A percentile compares a stretch with the other conserved stretches of the same genome.
phyloP scores from a whole-genome alignment of 805 yeast species.

The Jamesozyma gamospora region DNA sequence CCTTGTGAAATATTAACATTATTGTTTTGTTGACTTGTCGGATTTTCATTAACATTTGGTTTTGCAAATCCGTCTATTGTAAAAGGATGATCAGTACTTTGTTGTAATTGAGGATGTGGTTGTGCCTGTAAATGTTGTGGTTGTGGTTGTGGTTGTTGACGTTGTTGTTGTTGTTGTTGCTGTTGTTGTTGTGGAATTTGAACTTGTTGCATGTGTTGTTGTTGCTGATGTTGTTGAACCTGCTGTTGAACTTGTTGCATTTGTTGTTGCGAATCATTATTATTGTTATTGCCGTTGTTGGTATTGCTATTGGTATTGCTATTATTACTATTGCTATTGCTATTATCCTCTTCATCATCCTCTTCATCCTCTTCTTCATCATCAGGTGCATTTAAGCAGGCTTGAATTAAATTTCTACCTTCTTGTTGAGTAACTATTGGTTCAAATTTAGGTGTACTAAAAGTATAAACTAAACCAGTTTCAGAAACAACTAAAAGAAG shows the following conservation, averaged over 20 bases:
- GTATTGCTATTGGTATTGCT: too few species aligned
- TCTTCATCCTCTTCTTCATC: slow-evolving; percentile 65
- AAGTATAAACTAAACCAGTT: slow-evolving; percentile 97
- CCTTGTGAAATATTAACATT: not conserved
- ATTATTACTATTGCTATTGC: slow-evolving; percentile 27
- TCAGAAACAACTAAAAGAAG: slow-evolving; percentile 89
- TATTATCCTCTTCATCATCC: slow-evolving; percentile 42
- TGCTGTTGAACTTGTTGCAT: slow-evolving; percentile 13
- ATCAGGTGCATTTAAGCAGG: slow-evolving; percentile 96
- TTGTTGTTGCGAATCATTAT: slow-evolving; percentile 11
- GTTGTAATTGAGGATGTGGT: slow-evolving; percentile 9
- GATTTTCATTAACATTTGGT: slow-evolving; percentile 36
- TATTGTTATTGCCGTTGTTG: slow-evolving; percentile 26
- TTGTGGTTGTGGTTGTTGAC: slow-evolving; percentile 5
- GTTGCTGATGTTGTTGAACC: slow-evolving; percentile 17
- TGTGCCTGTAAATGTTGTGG: slow-evolving; percentile 2
- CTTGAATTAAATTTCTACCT: slow-evolving; percentile 89
- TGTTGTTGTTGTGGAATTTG: slow-evolving; percentile 13
- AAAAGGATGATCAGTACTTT: slow-evolving; percentile 7
- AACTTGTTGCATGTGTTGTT: slow-evolving; percentile 2
- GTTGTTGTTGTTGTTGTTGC: slow-evolving; percentile 14
- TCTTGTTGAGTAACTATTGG: slow-evolving; percentile 96
- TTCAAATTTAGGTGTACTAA: slow-evolving; percentile 97
- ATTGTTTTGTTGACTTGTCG: slow-evolving; percentile 19
- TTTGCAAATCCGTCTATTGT: slow-evolving; percentile 23